Percentiles rank a stretch among this genome's conserved stretches.
Conservation (phyloP, 75 land plant genomes). For the Cunninghamia lanceolata region DNA sequence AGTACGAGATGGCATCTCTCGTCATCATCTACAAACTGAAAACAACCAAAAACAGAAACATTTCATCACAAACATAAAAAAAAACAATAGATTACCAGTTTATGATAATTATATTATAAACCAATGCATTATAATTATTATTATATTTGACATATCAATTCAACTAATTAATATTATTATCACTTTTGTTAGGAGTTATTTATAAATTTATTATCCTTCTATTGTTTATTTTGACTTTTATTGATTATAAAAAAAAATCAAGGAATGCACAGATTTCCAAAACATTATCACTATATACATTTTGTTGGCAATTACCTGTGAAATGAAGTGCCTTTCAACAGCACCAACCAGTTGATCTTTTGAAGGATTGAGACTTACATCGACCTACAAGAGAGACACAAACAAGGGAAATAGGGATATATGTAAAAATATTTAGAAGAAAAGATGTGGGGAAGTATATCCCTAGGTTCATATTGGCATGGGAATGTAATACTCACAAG, state of each 20-base stretch:
- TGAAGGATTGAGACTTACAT: constrained; percentile 36
- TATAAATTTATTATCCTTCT: too few relatives aligned
- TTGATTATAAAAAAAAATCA: too few relatives aligned
- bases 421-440: neutral
- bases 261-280: too few relatives aligned
- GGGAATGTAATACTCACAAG: constrained; percentile 21
- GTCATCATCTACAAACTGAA: constrained; percentile 76
- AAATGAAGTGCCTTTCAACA: constrained; percentile 41
- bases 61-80: too few relatives aligned
- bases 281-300: too few relatives aligned
- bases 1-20: constrained; percentile 54
- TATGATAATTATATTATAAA: too few relatives aligned
- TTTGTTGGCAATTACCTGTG: constrained; percentile 20
- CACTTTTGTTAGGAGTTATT: neutral
- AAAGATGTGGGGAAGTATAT: neutral
- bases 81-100: too few relatives aligned
- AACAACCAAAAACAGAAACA: neutral
- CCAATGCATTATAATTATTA: neutral
- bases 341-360: constrained; percentile 31
- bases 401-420: neutral
- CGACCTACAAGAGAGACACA: constrained; percentile 16
- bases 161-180: neutral
- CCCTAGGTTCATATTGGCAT: neutral
- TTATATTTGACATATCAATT: neutral
- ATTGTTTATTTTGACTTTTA: too few relatives aligned